These are phyloP conservation scores for Gossypium herbaceum DNA, from an alignment of 345 rosid species.

Conservation along the genomic window DNA sequence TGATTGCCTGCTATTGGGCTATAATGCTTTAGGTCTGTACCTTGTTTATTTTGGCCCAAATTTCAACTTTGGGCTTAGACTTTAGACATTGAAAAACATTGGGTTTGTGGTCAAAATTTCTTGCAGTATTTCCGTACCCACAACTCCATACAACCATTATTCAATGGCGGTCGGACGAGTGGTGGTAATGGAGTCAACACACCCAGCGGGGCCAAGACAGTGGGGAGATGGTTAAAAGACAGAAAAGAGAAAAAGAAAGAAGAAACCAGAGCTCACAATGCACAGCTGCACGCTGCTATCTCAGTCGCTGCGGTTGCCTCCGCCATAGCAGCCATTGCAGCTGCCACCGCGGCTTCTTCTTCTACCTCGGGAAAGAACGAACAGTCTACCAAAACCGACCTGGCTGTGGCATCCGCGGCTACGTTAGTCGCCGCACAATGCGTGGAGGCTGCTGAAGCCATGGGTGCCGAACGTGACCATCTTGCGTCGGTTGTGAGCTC, in stretches of 20 bases:
- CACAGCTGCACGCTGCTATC: constrained; percentile 82
- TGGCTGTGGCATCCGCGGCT: constrained; percentile 91
- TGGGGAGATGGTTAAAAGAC: constrained; percentile 94
- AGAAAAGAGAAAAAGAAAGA: constrained; percentile 92
- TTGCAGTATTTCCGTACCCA: constrained; percentile 81
- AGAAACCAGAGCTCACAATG: constrained; percentile 78
- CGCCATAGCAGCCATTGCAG: constrained; percentile 79
- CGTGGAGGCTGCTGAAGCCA: constrained; percentile 82
- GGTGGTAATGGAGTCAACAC: constrained; percentile 45
- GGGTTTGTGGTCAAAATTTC: background rate
- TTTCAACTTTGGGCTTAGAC: background rate
- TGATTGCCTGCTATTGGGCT: background rate
- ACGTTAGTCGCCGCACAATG: constrained; percentile 95
- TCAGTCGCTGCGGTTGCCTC: constrained; percentile 94
- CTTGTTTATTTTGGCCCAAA: background rate
- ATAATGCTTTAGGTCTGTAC: background rate
- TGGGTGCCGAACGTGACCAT: constrained; percentile 89
- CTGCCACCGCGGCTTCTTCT: constrained; percentile 58
- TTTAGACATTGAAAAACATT: background rate
- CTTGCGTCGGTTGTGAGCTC: constrained; percentile 83
- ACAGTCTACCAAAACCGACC: constrained; percentile 59
- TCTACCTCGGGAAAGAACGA: constrained; percentile 53
- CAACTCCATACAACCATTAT: constrained; percentile 71
- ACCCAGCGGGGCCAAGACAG: constrained; percentile 73
- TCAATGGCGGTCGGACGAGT: constrained; percentile 52